phyloP scores from a whole-genome alignment of 2,329 filamentous ascomycete species.

The Clonostachys byssicola region DNA sequence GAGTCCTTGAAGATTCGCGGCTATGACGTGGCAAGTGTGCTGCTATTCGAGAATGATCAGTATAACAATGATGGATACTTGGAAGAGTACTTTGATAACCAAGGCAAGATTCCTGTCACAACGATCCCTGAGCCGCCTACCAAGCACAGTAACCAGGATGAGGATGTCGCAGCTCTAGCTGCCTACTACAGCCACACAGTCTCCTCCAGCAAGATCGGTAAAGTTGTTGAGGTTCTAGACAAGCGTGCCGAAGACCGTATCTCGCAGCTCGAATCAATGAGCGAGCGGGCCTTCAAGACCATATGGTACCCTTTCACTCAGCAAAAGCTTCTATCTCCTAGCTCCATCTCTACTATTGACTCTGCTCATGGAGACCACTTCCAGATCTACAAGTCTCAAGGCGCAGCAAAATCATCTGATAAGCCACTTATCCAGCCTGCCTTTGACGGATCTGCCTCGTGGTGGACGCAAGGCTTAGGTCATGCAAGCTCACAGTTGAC shows the following conservation, averaged over 20 bases:
- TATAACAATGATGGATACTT: slow-evolving; percentile 70
- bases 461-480: slow-evolving; percentile 88
- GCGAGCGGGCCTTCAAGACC: slow-evolving; percentile 50
- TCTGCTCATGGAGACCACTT: slow-evolving; percentile 79
- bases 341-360: slow-evolving; percentile 71
- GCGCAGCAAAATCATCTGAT: slow-evolving; percentile 71
- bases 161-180: slow-evolving; percentile 54
- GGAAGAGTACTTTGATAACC: slow-evolving; percentile 58
- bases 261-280: slow-evolving; percentile 51
- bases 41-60: slow-evolving; percentile 62
- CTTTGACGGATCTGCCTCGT: slow-evolving; percentile 82
- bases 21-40: slow-evolving; percentile 68
- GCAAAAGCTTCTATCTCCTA: slow-evolving; percentile 57
- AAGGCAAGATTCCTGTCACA: slow-evolving; percentile 45
- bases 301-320: slow-evolving; percentile 92
- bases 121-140: slow-evolving; percentile 57
- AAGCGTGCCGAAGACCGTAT: neutral
- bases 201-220: slow-evolving; percentile 21
- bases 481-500: slow-evolving; percentile 71
- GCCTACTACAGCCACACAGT: slow-evolving; percentile 53
- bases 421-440: slow-evolving; percentile 71
- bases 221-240: slow-evolving; percentile 30
- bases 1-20: slow-evolving; percentile 76
- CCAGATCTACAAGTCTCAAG: slow-evolving; percentile 59
- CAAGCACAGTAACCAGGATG: slow-evolving; percentile 24